phyloP scores from a whole-genome alignment of 495 filamentous ascomycete species.

The Xylaria palmicola region DNA sequence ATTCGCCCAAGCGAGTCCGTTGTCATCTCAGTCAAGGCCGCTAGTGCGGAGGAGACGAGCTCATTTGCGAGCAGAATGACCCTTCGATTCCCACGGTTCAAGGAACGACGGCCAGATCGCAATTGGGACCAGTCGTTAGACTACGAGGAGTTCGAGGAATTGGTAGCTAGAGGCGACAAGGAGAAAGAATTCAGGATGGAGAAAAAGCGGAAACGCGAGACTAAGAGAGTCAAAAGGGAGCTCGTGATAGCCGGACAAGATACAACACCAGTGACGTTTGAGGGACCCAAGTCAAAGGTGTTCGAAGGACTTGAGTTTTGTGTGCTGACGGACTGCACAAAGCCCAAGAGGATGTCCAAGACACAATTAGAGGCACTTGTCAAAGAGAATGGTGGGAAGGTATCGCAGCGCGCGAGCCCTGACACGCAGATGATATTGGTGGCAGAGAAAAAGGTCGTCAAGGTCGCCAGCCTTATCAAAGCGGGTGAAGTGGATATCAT shows the following conservation, averaged over 20 bases:
- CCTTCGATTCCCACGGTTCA: conserved; percentile 90
- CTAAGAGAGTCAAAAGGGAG: conserved; percentile 65
- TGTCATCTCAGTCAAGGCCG: conserved; percentile 88
- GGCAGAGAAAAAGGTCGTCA: conserved; percentile 81
- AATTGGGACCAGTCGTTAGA: conserved; percentile 79
- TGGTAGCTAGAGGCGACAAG: conserved; percentile 68
- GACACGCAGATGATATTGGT: conserved; percentile 64
- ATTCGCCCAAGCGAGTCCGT: conserved; percentile 86
- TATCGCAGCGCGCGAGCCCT: conserved; percentile 70
- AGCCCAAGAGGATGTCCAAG: conserved; percentile 66
- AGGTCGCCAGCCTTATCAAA: conserved; percentile 80
- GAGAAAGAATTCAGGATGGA: conserved; percentile 82
- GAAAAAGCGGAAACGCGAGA: conserved; percentile 59
- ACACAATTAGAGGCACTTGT: conserved; percentile 79
- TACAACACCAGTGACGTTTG: conserved; percentile 47
- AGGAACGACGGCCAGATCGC: conserved; percentile 75
- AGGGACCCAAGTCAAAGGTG: conserved; percentile 44
- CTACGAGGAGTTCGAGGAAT: conserved; percentile 69
- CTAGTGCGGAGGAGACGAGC: conserved; percentile 69
- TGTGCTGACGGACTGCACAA: conserved; percentile 46
- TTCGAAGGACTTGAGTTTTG: conserved; percentile 83
- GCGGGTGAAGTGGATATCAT: conserved; percentile 67
- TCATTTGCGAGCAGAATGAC: conserved; percentile 77
- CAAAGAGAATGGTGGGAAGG: conserved; percentile 82
- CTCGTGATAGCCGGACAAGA: conserved; percentile 72